Evolutionary conservation across 805 yeast genomes (phyloP).

Genomic region (Saturnispora ahearnii): DNA sequence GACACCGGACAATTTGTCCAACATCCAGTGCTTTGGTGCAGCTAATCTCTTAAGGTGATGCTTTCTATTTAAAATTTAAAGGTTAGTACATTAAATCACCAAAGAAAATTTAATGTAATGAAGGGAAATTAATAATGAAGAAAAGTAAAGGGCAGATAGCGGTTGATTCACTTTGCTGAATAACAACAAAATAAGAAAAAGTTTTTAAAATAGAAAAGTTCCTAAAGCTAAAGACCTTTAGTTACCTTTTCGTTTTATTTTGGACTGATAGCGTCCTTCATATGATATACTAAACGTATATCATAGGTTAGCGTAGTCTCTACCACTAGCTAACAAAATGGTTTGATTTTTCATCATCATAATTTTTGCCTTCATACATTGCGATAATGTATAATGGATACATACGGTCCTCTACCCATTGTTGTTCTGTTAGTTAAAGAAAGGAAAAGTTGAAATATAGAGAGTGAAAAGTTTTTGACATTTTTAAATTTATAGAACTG

Average conservation of each 20-base stretch:
- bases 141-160: background rate
- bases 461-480: constrained; percentile 1
- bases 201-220: background rate
- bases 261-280: constrained; percentile 12
- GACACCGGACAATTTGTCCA: constrained; percentile 98
- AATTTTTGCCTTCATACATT: constrained; percentile 7
- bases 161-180: background rate
- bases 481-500: background rate
- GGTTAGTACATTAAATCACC: constrained; percentile 3
- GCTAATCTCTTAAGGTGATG: constrained; percentile 99
- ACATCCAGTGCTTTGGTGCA: constrained; percentile 99
- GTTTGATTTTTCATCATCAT: background rate
- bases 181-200: background rate
- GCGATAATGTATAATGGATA: constrained; percentile 18
- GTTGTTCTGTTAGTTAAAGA: constrained; percentile 22
- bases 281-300: constrained; percentile 1
- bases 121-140: background rate
- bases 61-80: constrained; percentile 48
- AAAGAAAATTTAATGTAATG: background rate
- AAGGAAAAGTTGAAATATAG: background rate
- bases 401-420: constrained; percentile 77
- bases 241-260: background rate
- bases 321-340: background rate
- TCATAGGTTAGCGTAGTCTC: background rate
- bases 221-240: constrained; percentile 1